Evolutionary conservation across 208 protist species (phyloP).

Genomic region (Trypanosoma brucei): DNA sequence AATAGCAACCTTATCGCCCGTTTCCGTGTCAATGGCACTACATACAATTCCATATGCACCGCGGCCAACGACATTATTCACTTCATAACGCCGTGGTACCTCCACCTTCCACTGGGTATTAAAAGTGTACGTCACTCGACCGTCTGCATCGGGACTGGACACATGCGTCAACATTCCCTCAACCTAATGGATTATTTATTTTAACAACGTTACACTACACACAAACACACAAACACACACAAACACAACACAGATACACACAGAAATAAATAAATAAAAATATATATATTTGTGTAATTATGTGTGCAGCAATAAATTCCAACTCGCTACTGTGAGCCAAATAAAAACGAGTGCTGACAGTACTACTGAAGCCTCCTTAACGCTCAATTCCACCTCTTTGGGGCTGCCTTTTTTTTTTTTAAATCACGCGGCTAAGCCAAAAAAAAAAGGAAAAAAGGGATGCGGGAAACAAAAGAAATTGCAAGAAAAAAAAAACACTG

Average conservation of each 20-base stretch:
- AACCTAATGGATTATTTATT: neutral
- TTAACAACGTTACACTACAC: neutral
- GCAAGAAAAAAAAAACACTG: no score
- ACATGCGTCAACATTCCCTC: conserved; percentile 66
- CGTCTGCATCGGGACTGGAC: conserved; percentile 46
- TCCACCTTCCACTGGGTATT: conserved; percentile 47
- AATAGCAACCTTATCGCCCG: conserved; percentile 91
- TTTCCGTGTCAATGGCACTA: conserved; percentile 59
- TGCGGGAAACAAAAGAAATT: no score
- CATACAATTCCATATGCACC: conserved; percentile 90
- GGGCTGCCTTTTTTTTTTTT: no score
- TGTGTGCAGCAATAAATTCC: no score
- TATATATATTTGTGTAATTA: no score
- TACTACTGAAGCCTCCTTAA: no score
- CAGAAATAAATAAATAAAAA: no score
- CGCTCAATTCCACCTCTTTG: no score
- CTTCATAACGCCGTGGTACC: conserved; percentile 67
- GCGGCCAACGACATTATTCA: conserved; percentile 72
- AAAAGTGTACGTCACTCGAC: conserved; percentile 77
- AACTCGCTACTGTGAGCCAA: no score
- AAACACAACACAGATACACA: neutral
- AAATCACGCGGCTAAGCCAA: no score
- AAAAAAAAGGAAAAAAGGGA: no score
- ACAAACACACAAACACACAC: neutral
- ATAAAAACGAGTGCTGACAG: no score